Evolutionary conservation across 1,139 yeast genomes (phyloP).

Genomic region (Debaryomyces subglobosus): DNA sequence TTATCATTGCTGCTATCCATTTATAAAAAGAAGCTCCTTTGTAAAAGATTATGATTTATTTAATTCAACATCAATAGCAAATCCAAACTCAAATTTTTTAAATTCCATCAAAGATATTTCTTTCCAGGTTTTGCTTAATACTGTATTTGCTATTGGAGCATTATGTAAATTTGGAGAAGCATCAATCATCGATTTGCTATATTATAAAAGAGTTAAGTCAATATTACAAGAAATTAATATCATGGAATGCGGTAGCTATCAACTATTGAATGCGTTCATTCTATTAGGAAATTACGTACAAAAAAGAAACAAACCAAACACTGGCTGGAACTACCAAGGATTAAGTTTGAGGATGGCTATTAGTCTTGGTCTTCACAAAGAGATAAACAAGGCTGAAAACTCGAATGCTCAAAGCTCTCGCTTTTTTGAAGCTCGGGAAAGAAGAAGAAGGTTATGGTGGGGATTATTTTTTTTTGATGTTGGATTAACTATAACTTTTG

Average conservation of each 20-base stretch:
- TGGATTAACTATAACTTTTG: conserved; percentile 66
- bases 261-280: conserved; percentile 56
- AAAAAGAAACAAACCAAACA: conserved; percentile 64
- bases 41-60: conserved; percentile 42
- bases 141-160: conserved; percentile 25
- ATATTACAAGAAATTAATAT: conserved; percentile 19
- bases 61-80: not conserved
- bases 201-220: conserved; percentile 21
- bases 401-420: conserved; percentile 11
- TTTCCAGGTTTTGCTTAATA: conserved; percentile 28
- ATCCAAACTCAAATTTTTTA: conserved; percentile 8
- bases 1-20: conserved; percentile 52
- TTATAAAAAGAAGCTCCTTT: conserved; percentile 57
- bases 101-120: conserved; percentile 12
- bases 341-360: conserved; percentile 68
- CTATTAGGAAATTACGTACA: conserved; percentile 63
- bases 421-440: conserved; percentile 31
- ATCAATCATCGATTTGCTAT: conserved; percentile 20
- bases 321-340: conserved; percentile 66
- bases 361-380: conserved; percentile 52
- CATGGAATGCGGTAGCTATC: conserved; percentile 49
- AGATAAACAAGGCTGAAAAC: conserved; percentile 13
- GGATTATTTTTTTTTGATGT: conserved; percentile 65
- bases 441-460: conserved; percentile 61
- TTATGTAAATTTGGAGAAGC: conserved; percentile 25